These are phyloP conservation scores for Arthroderma sp. DNA, from an alignment of 2,329 filamentous ascomycete species.

Conservation along the genomic window DNA sequence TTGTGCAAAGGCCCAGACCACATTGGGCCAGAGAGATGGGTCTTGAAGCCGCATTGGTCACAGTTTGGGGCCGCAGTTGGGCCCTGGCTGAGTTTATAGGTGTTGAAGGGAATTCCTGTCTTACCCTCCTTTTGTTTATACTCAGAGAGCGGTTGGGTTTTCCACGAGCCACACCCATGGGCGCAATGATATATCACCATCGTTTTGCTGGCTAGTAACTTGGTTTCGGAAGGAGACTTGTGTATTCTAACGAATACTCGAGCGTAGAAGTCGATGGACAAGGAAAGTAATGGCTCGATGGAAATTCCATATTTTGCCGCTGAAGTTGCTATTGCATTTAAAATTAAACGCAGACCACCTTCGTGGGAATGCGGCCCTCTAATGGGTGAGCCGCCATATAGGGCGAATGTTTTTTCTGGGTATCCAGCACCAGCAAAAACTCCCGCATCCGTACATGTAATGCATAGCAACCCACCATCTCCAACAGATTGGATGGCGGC, in stretches of 20 bases:
- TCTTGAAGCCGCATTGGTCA: constrained; percentile 72
- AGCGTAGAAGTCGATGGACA: constrained; percentile 93
- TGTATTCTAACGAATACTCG: constrained; percentile 75
- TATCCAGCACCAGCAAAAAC: constrained; percentile 93
- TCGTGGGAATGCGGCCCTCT: constrained; percentile 83
- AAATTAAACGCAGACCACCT: constrained; percentile 70
- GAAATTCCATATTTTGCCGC: constrained; percentile 76
- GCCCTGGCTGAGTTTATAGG: constrained; percentile 60
- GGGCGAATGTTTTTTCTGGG: constrained; percentile 78
- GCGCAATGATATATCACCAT: constrained; percentile 93
- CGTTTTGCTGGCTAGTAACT: constrained; percentile 77
- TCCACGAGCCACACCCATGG: constrained; percentile 80
- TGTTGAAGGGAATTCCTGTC: constrained; percentile 59
- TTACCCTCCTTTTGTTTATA: constrained; percentile 56
- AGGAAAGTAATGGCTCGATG: constrained; percentile 79
- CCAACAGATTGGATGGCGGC: constrained; percentile 74
- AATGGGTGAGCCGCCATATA: constrained; percentile 83
- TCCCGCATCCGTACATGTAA: constrained; percentile 92
- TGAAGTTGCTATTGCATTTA: constrained; percentile 66
- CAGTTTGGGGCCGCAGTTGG: constrained; percentile 56
- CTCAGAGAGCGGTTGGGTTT: constrained; percentile 62
- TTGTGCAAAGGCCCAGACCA: constrained; percentile 85
- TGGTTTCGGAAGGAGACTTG: constrained; percentile 72
- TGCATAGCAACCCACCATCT: constrained; percentile 80
- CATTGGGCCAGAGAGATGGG: constrained; percentile 86